phyloP scores from a whole-genome alignment of 1,284 basidiomycete species.

The Ceratobasidium sp. region DNA sequence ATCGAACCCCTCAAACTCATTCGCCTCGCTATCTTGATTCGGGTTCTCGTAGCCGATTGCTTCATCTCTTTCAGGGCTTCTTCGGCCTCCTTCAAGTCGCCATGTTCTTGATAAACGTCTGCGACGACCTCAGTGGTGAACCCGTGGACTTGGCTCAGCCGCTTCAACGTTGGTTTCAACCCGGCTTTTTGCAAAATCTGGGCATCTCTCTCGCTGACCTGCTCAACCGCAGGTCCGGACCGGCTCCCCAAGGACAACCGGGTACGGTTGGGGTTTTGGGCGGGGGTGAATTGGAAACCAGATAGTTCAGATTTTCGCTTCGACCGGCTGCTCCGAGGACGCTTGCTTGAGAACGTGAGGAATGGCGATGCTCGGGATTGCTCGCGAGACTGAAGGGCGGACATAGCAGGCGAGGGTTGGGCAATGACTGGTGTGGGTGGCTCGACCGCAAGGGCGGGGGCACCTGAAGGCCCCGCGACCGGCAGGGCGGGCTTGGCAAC shows the following conservation, averaged over 20 bases:
- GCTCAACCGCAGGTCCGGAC: not conserved
- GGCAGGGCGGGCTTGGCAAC: not conserved
- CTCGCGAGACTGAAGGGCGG: not conserved
- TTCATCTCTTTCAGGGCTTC: slow-evolving; percentile 29
- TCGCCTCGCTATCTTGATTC: not conserved
- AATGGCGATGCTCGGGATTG: not conserved
- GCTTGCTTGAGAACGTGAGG: not conserved
- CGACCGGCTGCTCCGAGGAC: not conserved
- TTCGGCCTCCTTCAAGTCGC: slow-evolving; percentile 33
- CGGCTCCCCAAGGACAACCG: slow-evolving; percentile 16
- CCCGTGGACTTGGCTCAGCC: slow-evolving; percentile 18
- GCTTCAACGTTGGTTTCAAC: slow-evolving; percentile 14
- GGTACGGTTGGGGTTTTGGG: not conserved
- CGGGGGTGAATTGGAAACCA: slow-evolving; percentile 17
- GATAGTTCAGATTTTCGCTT: not conserved
- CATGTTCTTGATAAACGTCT: slow-evolving; percentile 29
- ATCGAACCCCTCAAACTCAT: slow-evolving; percentile 1
- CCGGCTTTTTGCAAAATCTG: slow-evolving; percentile 11
- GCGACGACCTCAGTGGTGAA: slow-evolving; percentile 31
- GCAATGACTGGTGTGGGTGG: not conserved
- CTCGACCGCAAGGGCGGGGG: not conserved
- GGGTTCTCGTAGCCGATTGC: not conserved
- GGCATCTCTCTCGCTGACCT: slow-evolving; percentile 18
- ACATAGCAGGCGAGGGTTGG: not conserved
- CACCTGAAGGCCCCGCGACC: not conserved